Base-by-base conservation (phyloP, 2,329 filamentous ascomycete genomes). In the Trichoderma guizhouense region DNA sequence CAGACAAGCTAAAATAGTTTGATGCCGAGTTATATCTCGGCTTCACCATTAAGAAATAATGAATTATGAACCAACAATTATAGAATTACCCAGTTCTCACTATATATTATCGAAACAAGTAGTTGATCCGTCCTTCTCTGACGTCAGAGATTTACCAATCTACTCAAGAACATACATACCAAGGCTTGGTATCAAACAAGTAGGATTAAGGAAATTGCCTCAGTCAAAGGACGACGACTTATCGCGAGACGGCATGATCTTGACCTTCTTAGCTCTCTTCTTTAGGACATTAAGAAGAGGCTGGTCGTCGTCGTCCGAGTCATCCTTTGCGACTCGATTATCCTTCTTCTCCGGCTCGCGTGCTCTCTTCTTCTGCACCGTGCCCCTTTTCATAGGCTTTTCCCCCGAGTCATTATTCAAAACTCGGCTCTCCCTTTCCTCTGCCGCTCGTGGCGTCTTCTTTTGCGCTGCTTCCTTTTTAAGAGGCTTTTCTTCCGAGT, bases 1-100 rank as follows among this genome's bases (percentile, higher is more conserved):
- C 55, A 62, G 36, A 69, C 18, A 36, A 21, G n/a, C 60, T 53
- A 30, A 53, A 62, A 28, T 36, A 69, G 28, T 24, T 61, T 26
- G 55, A 61, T 30, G 39, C n/a, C 15, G 36, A 69, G 57, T 36
- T 18, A 30, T 3, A n/a, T 34, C n/a, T 32, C n/a, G 34, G 39
- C 57, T 69, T 69, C 36, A 34, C 53, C 12, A 69, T 53, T 24
- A 53, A 28, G 24, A 53, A 53, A 34, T 69, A 69, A 69, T 62
- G 67, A 69, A 9, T 69, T 51, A 53, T 61, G 67, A 69, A 36
- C 6, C 11, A 61, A 51, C 26, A 21, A 2, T 47, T 47, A 15
- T 61, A 9, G 47, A 7, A 6, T 43, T 53, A 12, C n/a, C 39
- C 18, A 62, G 32, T 39, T 51, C 6, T 39, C 39, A 2, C 18